Evolutionary conservation across 1,284 basidiomycete species (phyloP), one percentile per base, ranked within the genome.

Genomic region (Papiliotrema nemorosa): DNA sequence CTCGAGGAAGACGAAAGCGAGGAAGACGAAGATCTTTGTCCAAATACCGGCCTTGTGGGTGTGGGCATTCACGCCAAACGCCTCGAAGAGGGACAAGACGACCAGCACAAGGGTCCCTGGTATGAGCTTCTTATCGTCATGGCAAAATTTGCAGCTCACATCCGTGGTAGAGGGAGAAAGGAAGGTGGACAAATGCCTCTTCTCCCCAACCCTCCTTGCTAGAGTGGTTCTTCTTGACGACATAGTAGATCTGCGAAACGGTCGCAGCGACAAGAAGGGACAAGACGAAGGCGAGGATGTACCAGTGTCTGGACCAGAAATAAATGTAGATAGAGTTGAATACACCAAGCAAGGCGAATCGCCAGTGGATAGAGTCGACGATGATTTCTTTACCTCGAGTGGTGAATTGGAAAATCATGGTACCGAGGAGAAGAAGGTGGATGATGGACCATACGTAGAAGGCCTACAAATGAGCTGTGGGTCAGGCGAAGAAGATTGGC

Each of bases 11-110:
- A 96, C 81, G 89, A 57, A 72, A 7, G 82, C 87, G 40, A 96
- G 82, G 83, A 96, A 94, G 52, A 93, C 91, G 60, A 93, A 88
- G 63, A 90, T 83, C 71, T 94, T 92, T 69, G 90, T 94, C 84
- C 89, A 90, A 53, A 92, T 76, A 24, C 90, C 90, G 1, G 90
- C 84, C 37, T 73, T 74, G 59, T 86, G 78, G 44, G 72, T 74
- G 59, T 79, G 66, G 0, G 87, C 83, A 70, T 92, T 81, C 53
- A 85, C 83, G 58, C 92, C 92, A 64, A 94, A 94, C 0, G 90
- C 91, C 70, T 92, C 86, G 72, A 97, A 96, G 3, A 82, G 86
- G 41, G 88, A 87, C 54, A 96, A 78, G 56, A 96, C 80, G 59
- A 94, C 87, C 52, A 96, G 82, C 46, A 96, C 86, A 44, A 90